Evolutionary conservation across 805 yeast genomes (phyloP), one percentile per base, ranked within the genome.

Genomic region (Pichia phayaonensis): DNA sequence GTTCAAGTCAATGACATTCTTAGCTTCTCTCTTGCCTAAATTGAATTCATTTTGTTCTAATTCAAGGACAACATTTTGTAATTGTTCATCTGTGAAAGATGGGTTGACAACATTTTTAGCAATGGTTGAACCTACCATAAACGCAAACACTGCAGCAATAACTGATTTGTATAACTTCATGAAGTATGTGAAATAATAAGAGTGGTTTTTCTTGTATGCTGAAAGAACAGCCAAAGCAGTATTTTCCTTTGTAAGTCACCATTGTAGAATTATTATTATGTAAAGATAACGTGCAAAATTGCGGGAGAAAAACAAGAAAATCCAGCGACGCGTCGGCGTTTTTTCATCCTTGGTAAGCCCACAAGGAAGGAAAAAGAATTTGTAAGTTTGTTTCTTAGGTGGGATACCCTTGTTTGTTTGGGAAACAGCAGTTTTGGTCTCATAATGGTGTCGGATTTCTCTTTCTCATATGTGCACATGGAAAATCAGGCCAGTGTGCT

Each of bases 391-490:
- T 26, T 26, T 26, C 3, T 11, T 13, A 26, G 11, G 2, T 7
- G 8, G 29, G 29, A 8, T 26, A 26, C 29, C 7, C 8, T 27
- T 29, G 34, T 13, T 11, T 29, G 7, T 29, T 13, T 29, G 7
- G 13, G 12, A 34, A 34, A 16, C 38, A 34, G n/a, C 20, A 34
- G 20, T 34, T 15, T 34, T 34, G 23, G 16, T 3, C 8, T 8
- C 15, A 38, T 7, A 13, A 49, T 50, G 53, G 44, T 43, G 2
- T 50, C 53, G 1, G 72, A 67, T 46, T 61, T 66, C 1, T 59
- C 58, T 10, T 56, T 52, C 23, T 54, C 60, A 10, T 64, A 60
- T 50, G 52, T 62, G 2, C 71, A 68, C 46, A 62, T 66, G 67
- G 51, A 56, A 11, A 56, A 62, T 22, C 68, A 66, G 2, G 55